A percentile compares a stretch with the other conserved stretches of the same genome.
phyloP scores from a whole-genome alignment of 768 basidiomycete species.

The Strobilomyces echinocephalus region DNA sequence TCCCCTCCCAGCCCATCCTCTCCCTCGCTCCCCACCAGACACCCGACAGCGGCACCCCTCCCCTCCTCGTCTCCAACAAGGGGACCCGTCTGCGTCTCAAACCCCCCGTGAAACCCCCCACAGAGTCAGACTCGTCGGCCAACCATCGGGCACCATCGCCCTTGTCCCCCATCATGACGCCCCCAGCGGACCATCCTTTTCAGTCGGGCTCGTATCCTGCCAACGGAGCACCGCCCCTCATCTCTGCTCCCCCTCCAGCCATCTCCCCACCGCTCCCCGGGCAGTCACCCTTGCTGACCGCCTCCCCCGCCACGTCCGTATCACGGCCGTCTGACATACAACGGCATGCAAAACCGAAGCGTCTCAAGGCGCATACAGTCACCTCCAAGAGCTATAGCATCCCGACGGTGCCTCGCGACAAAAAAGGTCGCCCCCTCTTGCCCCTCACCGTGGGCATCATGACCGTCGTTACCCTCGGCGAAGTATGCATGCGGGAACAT shows the following conservation, averaged over 20 bases:
- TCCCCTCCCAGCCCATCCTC: slow-evolving; percentile 25
- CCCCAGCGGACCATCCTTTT: slow-evolving; percentile 32
- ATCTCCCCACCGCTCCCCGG: slow-evolving; percentile 21
- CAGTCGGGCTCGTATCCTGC: slow-evolving; percentile 19
- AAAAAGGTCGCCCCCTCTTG: slow-evolving; percentile 61
- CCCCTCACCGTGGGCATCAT: slow-evolving; percentile 85
- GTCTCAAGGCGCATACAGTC: slow-evolving; percentile 76
- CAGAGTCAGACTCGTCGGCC: slow-evolving; percentile 18
- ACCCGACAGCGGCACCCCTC: slow-evolving; percentile 16
- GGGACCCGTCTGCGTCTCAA: slow-evolving; percentile 49
- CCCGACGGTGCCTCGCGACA: slow-evolving; percentile 74
- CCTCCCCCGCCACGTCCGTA: slow-evolving; percentile 17
- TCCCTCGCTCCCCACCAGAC: slow-evolving; percentile 22
- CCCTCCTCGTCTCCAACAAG: slow-evolving; percentile 42
- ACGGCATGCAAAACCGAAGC: slow-evolving; percentile 63
- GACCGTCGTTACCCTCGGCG: slow-evolving; percentile 71
- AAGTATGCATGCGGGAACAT: slow-evolving; percentile 76
- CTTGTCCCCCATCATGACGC: slow-evolving; percentile 33
- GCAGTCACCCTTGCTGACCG: slow-evolving; percentile 17
- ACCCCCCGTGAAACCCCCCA: slow-evolving; percentile 35
- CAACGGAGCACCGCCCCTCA: slow-evolving; percentile 20
- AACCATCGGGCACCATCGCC: slow-evolving; percentile 27
- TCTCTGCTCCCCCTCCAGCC: slow-evolving; percentile 13
- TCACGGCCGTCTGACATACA: slow-evolving; percentile 28
- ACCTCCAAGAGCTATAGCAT: slow-evolving; percentile 74